These are phyloP conservation scores for Arthrobotrys conoides DNA, from an alignment of 2,329 filamentous ascomycete species.

Conservation along the genomic window DNA sequence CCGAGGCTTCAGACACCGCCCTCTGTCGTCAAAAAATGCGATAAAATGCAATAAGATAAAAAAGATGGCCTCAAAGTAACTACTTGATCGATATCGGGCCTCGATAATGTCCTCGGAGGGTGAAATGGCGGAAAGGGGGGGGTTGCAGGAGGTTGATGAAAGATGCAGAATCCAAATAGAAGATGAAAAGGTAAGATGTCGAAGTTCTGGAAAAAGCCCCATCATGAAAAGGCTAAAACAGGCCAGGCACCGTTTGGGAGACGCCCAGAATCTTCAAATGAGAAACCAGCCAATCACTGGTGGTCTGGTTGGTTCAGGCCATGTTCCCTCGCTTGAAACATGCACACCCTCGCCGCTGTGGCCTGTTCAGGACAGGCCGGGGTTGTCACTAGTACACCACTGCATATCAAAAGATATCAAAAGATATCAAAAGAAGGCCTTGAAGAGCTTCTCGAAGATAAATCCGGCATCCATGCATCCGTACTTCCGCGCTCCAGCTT, in stretches of 20 bases:
- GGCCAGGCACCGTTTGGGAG: constrained; percentile 35
- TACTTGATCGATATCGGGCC: not conserved
- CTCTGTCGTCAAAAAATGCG: not conserved
- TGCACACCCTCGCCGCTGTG: constrained; percentile 34
- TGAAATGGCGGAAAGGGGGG: not conserved
- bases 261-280: constrained; percentile 47
- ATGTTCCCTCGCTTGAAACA: constrained; percentile 40
- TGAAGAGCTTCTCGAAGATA: not conserved
- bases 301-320: not conserved
- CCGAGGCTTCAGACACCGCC: not conserved
- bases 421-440: not conserved
- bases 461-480: not conserved
- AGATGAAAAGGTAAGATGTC: constrained; percentile 39
- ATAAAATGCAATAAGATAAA: not conserved
- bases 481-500: not conserved
- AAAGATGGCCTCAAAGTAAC: not conserved
- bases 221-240: constrained; percentile 47
- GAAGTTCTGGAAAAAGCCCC: constrained; percentile 38
- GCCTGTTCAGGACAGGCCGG: constrained; percentile 19
- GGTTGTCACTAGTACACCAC: not conserved
- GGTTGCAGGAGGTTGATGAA: not conserved
- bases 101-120: not conserved
- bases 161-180: not conserved
- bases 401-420: not conserved
- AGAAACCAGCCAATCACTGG: constrained; percentile 31